Base-by-base conservation (phyloP, 23 red algal genomes). In the Cyanidiococcus yangmingshanensis region DNA sequence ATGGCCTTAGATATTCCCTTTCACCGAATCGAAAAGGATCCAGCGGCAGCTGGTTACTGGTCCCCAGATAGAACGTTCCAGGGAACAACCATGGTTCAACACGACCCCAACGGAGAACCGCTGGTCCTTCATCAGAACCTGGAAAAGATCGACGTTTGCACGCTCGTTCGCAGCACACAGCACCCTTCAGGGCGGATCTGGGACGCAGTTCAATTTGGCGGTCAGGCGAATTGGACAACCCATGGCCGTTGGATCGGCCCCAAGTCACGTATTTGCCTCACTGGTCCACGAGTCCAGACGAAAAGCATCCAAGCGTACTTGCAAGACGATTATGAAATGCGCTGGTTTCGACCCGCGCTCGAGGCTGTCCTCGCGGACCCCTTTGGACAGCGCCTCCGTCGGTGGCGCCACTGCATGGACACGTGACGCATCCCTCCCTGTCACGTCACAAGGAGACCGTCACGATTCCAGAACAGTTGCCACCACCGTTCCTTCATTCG, bases 51-150 rank as follows among this genome's bases (percentile, higher is more conserved):
- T 35, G 63, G 63, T 2, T 30, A 71, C 32, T 25, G 21, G 63
- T 32, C n/a, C 63, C 7, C 63, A 2, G 63, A 35, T 2, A 29
- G 63, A 12, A 2, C 12, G 3, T 71, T 71, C 32, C 32, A 71
- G 16, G 63, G 63, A 7, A 71, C 63, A 12, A 71, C 63, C 63
- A 71, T 71, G 63, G 63, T 71, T 7, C 63, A 71, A 29, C 63
- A 71, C 27, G 63, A 71, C 63, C 63, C 32, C n/a, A 35, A 25
- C 63, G 63, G 63, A 7, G 7, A 35, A 7, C 63, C 63, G 7
- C 63, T 71, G 16, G 21, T 71, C 63, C 63, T 71, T 12, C 63
- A 71, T 35, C 32, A 35, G 3, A 71, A 71, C 32, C 63, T 71
- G 63, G 63, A 71, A 29, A 71, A 71, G 63, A 7, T 71, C 63